A percentile compares a stretch with the other conserved stretches of the same genome.
These are phyloP conservation scores for Lachancea cidri DNA, from an alignment of 805 yeast genomes.

Conservation along the genomic window DNA sequence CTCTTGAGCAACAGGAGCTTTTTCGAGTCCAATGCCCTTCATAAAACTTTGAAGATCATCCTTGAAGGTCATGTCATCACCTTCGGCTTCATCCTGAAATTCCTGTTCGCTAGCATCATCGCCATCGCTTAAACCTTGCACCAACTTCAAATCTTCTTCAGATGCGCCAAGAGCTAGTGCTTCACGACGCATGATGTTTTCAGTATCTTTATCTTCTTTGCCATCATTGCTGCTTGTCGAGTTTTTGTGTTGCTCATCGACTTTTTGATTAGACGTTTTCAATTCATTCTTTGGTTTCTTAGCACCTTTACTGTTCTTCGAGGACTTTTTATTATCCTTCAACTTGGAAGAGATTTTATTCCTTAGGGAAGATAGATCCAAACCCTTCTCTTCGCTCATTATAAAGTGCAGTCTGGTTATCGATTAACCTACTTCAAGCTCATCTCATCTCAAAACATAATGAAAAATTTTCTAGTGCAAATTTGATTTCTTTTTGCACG, in stretches of 20 bases:
- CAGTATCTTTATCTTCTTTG: slow-evolving; percentile 1
- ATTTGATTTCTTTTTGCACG: not conserved
- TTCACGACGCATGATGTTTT: slow-evolving; percentile 52
- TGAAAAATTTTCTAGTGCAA: slow-evolving; percentile 3
- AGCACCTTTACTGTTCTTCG: slow-evolving; percentile 20
- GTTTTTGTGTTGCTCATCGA: slow-evolving; percentile 10
- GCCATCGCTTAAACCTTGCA: slow-evolving; percentile 50
- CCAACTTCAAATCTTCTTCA: slow-evolving; percentile 67
- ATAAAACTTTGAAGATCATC: slow-evolving; percentile 57
- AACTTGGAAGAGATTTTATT: slow-evolving; percentile 59
- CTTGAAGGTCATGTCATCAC: slow-evolving; percentile 37
- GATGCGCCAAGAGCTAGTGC: slow-evolving; percentile 82
- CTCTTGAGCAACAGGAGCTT: slow-evolving; percentile 32
- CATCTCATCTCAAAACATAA: slow-evolving; percentile 20
- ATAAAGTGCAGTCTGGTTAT: not conserved
- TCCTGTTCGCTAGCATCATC: slow-evolving; percentile 40
- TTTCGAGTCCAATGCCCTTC: slow-evolving; percentile 61
- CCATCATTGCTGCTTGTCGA: slow-evolving; percentile 14
- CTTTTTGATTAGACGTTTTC: slow-evolving; percentile 14
- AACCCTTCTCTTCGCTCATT: slow-evolving; percentile 6
- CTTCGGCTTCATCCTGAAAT: slow-evolving; percentile 36
- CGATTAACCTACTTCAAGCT: slow-evolving; percentile 12
- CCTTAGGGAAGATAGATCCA: slow-evolving; percentile 48
- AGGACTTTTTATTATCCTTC: slow-evolving; percentile 24
- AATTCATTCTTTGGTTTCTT: slow-evolving; percentile 17